Base-by-base conservation (phyloP, 2,329 filamentous ascomycete species). In the Teratosphaeriaceae sp. region DNA sequence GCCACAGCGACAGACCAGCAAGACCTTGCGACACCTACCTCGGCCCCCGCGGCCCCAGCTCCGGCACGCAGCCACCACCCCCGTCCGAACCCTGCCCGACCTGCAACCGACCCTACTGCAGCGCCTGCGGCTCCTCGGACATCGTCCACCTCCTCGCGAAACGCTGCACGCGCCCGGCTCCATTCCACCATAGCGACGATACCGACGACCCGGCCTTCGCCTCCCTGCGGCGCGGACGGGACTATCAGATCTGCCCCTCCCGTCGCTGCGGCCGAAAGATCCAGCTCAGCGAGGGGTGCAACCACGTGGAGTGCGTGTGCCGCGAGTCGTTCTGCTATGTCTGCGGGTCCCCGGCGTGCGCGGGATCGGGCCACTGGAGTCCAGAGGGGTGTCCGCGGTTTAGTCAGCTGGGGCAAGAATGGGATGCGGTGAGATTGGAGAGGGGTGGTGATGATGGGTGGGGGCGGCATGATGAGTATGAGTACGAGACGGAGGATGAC, bases 321-420 rank as follows among this genome's bases (percentile, higher is more conserved):
- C 41, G 47, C 11, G 47, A 42, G 20, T 43, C 48, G 30, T 48
- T 57, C 26, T 52, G 51, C 44, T 52, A 49, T 33, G 29, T 47
- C 13, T 53, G 48, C 29, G 48, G 50, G 5, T 11, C 20, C 16
- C 19, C n/a, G 2, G 46, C 44, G 12, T 42, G 24, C 18, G 36
- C 6, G 11, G 30, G 29, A 24, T 44, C 40, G 12, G 35, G 30
- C 15, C 45, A 47, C 27, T 47, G 45, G 45, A 20, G 26, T 13
- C 33, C 8, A 3, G 21, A 16, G 13, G 20, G 16, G 5, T 43
- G 45, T 22, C 36, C 38, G n/a, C 21, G 34, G 27, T 47, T 43
- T 27, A 19, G 22, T 11, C 40, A 41, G 21, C 45, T 2, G 42
- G 26, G 5, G 19, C 20, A 15, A 13, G 20, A 13, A 38, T n/a